Evolutionary conservation across 2,329 filamentous ascomycete genomes (phyloP).

Genomic region (Atkinsonella hypoxylon): DNA sequence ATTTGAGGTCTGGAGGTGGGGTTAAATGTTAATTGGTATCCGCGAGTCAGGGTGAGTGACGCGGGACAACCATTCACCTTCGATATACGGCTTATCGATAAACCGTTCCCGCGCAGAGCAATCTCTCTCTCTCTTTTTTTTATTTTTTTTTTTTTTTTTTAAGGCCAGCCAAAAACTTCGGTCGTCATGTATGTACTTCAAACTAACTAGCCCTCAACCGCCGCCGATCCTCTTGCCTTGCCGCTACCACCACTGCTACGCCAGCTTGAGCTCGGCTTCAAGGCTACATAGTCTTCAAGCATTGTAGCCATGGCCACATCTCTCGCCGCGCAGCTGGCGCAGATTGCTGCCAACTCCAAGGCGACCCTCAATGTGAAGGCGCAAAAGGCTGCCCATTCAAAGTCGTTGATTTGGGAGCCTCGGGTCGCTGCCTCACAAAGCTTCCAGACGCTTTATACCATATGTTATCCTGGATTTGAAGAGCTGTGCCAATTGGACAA

Average conservation of each 20-base stretch:
- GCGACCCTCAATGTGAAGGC: conserved; percentile 86
- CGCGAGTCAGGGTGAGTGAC: too few relatives aligned
- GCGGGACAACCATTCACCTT: too few relatives aligned
- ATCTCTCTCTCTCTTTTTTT: not conserved
- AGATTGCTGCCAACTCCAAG: conserved; percentile 81
- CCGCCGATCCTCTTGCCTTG: not conserved
- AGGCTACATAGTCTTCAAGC: conserved; percentile 10
- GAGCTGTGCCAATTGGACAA: conserved; percentile 81
- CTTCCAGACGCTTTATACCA: conserved; percentile 76
- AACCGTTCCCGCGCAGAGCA: not conserved
- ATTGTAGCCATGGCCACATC: conserved; percentile 58
- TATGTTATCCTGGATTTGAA: conserved; percentile 81
- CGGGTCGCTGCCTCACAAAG: conserved; percentile 76
- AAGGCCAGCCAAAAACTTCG: conserved; percentile 7
- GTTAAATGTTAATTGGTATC: too few relatives aligned
- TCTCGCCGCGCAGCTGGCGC: conserved; percentile 86
- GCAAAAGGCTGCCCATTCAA: conserved; percentile 81
- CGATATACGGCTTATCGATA: not conserved
- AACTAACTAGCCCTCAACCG: not conserved
- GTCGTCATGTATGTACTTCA: not conserved
- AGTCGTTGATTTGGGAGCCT: conserved; percentile 88
- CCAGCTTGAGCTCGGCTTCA: conserved; percentile 2
- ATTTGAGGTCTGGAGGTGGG: too few relatives aligned
- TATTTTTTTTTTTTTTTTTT: conserved; percentile 11
- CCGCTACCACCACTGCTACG: not conserved